These are phyloP conservation scores for Wolfiporia cocos DNA, from an alignment of 1,284 basidiomycete species.

Conservation along the genomic window DNA sequence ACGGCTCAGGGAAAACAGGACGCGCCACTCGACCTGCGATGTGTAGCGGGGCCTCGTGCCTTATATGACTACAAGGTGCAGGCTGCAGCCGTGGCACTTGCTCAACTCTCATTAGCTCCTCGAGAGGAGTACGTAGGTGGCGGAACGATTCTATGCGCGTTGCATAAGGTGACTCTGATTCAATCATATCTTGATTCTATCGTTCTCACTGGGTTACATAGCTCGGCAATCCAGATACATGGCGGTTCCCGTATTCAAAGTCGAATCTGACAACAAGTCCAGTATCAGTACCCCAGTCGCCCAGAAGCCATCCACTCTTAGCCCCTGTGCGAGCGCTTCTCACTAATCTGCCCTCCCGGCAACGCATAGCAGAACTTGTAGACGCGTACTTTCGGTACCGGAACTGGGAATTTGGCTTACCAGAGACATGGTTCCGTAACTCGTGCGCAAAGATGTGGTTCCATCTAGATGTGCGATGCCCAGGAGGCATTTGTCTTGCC, in stretches of 20 bases:
- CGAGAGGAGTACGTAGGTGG: conserved; percentile 24
- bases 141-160: conserved; percentile 25
- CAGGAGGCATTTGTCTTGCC: conserved; percentile 16
- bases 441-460: conserved; percentile 40
- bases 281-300: conserved; percentile 9
- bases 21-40: no score
- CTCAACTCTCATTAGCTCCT: conserved; percentile 26
- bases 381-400: conserved; percentile 36
- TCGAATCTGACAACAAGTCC: conserved; percentile 12
- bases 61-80: conserved; percentile 24
- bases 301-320: conserved; percentile 17
- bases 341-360: conserved; percentile 31
- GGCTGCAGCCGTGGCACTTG: conserved; percentile 24
- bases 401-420: conserved; percentile 47
- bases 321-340: conserved; percentile 33
- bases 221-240: conserved; percentile 20
- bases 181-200: not conserved
- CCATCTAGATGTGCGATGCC: conserved; percentile 29
- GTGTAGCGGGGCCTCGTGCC: conserved; percentile 12
- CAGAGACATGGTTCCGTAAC: conserved; percentile 39
- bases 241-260: conserved; percentile 14
- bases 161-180: conserved; percentile 19
- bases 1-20: no score
- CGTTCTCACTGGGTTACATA: conserved; percentile 3
- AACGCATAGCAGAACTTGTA: conserved; percentile 29